phyloP scores from a whole-genome alignment of 768 basidiomycete genomes.

The Russula abietina region DNA sequence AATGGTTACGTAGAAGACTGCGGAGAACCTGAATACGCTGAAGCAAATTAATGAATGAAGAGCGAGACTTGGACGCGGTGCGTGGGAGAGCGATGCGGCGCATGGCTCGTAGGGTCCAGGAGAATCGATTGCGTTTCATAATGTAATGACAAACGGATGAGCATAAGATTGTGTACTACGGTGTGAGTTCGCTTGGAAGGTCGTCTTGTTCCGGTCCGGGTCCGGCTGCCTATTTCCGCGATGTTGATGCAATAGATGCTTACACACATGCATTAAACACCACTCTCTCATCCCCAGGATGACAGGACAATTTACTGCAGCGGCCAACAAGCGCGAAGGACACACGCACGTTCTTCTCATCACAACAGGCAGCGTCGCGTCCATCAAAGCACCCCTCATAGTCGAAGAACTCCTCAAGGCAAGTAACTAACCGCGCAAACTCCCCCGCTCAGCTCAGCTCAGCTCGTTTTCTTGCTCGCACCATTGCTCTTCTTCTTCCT shows the following conservation, averaged over 20 bases:
- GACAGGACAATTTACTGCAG: constrained; percentile 21
- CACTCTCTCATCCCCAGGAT: neutral
- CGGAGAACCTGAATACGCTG: neutral
- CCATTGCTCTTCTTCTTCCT: too few species aligned
- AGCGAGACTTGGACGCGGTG: neutral
- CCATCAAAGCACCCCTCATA: constrained; percentile 89
- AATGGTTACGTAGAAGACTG: neutral
- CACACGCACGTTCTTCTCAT: constrained; percentile 71
- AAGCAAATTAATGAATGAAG: neutral
- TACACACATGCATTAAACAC: too few species aligned
- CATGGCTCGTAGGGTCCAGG: too few species aligned
- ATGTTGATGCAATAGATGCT: too few species aligned
- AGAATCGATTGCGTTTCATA: neutral
- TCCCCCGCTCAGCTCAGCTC: too few species aligned
- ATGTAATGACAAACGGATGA: too few species aligned
- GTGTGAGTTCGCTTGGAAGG: too few species aligned
- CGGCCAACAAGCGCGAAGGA: constrained; percentile 33
- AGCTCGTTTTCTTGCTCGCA: too few species aligned
- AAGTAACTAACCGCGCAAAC: neutral
- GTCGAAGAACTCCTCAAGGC: constrained; percentile 67
- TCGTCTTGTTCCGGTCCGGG: too few species aligned
- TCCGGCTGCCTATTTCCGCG: too few species aligned
- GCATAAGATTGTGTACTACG: too few species aligned
- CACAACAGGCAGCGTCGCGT: constrained; percentile 92
- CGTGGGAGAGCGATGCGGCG: too few species aligned